These are phyloP conservation scores for Microbotryum silenes-acaulis DNA, from an alignment of 1,284 basidiomycete species.

Conservation along the genomic window DNA sequence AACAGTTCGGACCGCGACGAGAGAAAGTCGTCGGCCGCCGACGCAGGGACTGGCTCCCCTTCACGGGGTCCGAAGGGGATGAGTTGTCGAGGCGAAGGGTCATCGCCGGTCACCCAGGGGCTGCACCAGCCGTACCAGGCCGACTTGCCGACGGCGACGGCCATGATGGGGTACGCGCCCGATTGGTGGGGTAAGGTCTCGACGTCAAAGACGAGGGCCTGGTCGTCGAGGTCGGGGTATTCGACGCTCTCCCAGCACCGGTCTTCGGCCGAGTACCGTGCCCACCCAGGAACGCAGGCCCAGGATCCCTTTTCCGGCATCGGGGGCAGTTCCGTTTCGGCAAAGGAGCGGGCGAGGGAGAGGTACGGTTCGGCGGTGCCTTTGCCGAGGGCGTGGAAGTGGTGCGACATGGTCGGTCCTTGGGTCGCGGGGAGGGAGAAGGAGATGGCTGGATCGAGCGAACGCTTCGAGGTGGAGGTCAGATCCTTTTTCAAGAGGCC, in stretches of 20 bases:
- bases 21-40: slow-evolving; percentile 28
- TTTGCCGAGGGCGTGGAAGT: slow-evolving; percentile 75
- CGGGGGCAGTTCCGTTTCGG: slow-evolving; percentile 52
- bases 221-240: slow-evolving; percentile 49
- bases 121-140: slow-evolving; percentile 97
- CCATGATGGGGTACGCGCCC: slow-evolving; percentile 77
- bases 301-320: slow-evolving; percentile 57
- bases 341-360: slow-evolving; percentile 60
- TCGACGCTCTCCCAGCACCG: slow-evolving; percentile 38
- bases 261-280: slow-evolving; percentile 65
- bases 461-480: not conserved
- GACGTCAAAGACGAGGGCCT: slow-evolving; percentile 82
- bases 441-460: slow-evolving; percentile 47
- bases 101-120: slow-evolving; percentile 75
- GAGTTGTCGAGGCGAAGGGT: slow-evolving; percentile 59
- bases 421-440: slow-evolving; percentile 80
- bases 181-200: slow-evolving; percentile 76
- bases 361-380: slow-evolving; percentile 74
- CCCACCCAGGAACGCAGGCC: slow-evolving; percentile 78
- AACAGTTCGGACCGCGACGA: slow-evolving; percentile 13
- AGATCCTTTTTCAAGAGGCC: slow-evolving; percentile 9
- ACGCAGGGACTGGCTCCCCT: slow-evolving; percentile 2
- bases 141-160: slow-evolving; percentile 70
- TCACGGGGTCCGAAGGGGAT: slow-evolving; percentile 58
- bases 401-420: slow-evolving; percentile 74